A percentile compares a stretch with the other conserved stretches of the same genome.
These are phyloP conservation scores for Pythium rishiriense DNA, from an alignment of 352 stramenopile species.

Conservation along the genomic window DNA sequence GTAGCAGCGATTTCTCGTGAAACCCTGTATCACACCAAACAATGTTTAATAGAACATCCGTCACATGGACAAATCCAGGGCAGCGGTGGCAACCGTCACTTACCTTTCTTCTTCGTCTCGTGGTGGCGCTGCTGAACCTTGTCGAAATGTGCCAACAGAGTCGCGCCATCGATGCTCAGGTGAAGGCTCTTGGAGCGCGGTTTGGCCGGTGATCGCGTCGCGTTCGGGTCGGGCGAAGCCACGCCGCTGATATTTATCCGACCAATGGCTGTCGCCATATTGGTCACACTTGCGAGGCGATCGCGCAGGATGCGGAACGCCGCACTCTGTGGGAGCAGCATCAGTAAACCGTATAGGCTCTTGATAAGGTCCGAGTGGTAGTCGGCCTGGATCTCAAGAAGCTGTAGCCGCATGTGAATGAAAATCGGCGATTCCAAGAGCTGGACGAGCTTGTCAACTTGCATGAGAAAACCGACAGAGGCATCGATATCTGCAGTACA, in stretches of 20 bases:
- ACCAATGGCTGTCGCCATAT: constrained; percentile 84
- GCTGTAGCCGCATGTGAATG: constrained; percentile 97
- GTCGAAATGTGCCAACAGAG: constrained; percentile 75
- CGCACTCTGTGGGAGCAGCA: constrained; percentile 95
- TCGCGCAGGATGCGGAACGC: constrained; percentile 85
- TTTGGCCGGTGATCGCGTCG: neutral
- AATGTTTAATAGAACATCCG: neutral
- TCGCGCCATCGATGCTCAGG: constrained; percentile 45
- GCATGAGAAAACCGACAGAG: constrained; percentile 98
- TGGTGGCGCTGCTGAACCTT: constrained; percentile 72
- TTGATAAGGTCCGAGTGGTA: constrained; percentile 96
- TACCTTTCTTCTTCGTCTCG: constrained; percentile 72
- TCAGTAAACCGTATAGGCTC: constrained; percentile 96
- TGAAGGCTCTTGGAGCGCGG: constrained; percentile 18
- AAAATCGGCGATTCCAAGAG: constrained; percentile 99
- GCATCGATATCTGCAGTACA: constrained; percentile 93
- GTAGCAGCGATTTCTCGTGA: constrained; percentile 64
- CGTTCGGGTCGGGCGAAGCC: constrained; percentile 3
- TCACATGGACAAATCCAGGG: too few relatives aligned
- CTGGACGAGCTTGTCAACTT: constrained; percentile 99
- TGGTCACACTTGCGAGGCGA: constrained; percentile 82
- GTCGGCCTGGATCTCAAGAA: constrained; percentile 95
- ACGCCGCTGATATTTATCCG: constrained; percentile 60
- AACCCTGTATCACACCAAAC: constrained; percentile 10
- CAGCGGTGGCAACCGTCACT: neutral